phyloP scores from a whole-genome alignment of 164 flowering plant species.

The Umbilicus rupestris region DNA sequence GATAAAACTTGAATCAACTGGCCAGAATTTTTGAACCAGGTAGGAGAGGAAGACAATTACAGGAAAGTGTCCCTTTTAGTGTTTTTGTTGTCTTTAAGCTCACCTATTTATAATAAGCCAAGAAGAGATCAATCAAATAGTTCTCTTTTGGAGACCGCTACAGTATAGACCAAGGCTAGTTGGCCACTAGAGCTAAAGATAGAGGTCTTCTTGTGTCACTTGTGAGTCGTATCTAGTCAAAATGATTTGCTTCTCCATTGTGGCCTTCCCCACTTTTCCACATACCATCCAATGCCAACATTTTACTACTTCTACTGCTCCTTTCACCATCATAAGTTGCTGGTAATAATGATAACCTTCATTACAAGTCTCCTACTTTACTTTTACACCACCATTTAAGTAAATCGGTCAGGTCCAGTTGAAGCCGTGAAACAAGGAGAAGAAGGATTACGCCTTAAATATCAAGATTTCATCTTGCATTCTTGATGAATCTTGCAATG shows the following conservation, averaged over 20 bases:
- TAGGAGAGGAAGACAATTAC: not conserved
- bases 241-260: not conserved
- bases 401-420: not conserved
- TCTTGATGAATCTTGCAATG: no score
- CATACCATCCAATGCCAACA: not conserved
- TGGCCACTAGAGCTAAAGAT: not conserved
- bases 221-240: constrained; percentile 4
- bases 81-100: not conserved
- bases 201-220: not conserved
- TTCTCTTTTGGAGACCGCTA: not conserved
- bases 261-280: not conserved
- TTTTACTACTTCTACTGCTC: not conserved
- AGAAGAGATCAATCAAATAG: not conserved
- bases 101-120: constrained; percentile 3
- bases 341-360: not conserved
- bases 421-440: not conserved
- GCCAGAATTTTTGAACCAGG: not conserved
- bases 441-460: no score
- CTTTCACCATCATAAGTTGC: not conserved
- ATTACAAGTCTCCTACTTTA: not conserved
- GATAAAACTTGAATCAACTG: not conserved
- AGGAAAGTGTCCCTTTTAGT: not conserved
- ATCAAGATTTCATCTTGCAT: no score
- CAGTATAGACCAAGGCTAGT: not conserved
- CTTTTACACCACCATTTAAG: no score